phyloP scores from a whole-genome alignment of 2,329 filamentous ascomycete genomes.

The Colletotrichum echinochloae region DNA sequence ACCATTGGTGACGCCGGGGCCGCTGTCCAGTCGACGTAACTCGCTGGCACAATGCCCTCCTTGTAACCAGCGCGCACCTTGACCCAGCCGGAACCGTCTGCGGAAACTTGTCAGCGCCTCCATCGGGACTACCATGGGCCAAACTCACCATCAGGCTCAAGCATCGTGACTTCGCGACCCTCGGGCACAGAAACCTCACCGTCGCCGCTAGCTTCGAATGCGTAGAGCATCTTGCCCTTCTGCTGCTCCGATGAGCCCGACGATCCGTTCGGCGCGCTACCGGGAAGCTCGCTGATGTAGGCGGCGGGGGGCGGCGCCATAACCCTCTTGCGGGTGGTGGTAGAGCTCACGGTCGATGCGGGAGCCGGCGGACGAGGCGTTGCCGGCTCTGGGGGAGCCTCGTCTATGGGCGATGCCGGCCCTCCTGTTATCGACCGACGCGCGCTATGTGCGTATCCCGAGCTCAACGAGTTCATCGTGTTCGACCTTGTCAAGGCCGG shows the following conservation, averaged over 20 bases:
- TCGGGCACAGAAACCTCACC: slow-evolving; percentile 87
- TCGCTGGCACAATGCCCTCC: slow-evolving; percentile 87
- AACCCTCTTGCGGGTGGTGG: slow-evolving; percentile 70
- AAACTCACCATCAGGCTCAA: slow-evolving; percentile 87
- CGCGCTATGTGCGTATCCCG: slow-evolving; percentile 85
- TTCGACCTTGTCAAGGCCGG: slow-evolving; percentile 81
- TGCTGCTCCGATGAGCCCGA: slow-evolving; percentile 63
- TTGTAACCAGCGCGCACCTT: slow-evolving; percentile 81
- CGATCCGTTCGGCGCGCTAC: slow-evolving; percentile 60
- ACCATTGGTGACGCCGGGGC: slow-evolving; percentile 59
- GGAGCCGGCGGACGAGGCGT: slow-evolving; percentile 44
- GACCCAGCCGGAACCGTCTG: slow-evolving; percentile 93
- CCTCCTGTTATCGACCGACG: slow-evolving; percentile 78
- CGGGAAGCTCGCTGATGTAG: slow-evolving; percentile 78
- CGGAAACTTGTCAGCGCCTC: slow-evolving; percentile 4
- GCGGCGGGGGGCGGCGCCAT: slow-evolving; percentile 88
- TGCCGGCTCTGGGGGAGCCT: slow-evolving; percentile 56
- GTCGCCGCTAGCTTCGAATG: slow-evolving; percentile 82
- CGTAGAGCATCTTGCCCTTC: slow-evolving; percentile 89
- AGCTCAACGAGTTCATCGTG: slow-evolving; percentile 91
- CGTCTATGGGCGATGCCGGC: slow-evolving; percentile 63
- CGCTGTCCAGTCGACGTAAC: slow-evolving; percentile 77
- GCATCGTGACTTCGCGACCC: slow-evolving; percentile 79
- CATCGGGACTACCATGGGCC: neutral
- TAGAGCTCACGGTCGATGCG: slow-evolving; percentile 43